phyloP scores from a whole-genome alignment of 352 stramenopile genomes.

The Globisporangium iwayamae region DNA sequence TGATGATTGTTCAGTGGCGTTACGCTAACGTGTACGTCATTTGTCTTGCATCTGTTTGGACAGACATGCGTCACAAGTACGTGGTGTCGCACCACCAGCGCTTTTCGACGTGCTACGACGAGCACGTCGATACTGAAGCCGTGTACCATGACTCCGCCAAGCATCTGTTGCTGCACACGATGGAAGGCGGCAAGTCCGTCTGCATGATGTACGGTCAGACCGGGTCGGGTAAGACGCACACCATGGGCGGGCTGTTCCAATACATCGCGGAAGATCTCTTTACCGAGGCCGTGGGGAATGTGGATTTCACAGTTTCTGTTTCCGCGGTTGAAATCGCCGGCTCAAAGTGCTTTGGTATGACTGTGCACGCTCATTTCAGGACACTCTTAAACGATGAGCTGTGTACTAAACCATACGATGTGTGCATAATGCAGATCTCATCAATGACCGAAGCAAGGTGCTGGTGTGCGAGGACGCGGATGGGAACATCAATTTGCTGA shows the following conservation, averaged over 20 bases:
- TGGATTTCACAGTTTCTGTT: constrained; percentile 47
- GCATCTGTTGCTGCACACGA: constrained; percentile 61
- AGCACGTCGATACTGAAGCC: constrained; percentile 66
- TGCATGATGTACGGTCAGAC: constrained; percentile 87
- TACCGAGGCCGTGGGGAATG: constrained; percentile 36
- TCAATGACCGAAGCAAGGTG: constrained; percentile 48
- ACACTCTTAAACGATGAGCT: not conserved
- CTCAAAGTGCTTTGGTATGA: constrained; percentile 57
- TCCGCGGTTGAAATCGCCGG: constrained; percentile 61
- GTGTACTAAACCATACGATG: not conserved
- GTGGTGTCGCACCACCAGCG: constrained; percentile 71
- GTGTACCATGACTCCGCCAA: constrained; percentile 59
- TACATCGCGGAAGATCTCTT: constrained; percentile 72
- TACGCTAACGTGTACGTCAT: not conserved
- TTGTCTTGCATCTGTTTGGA: constrained; percentile 67
- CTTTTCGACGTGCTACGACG: constrained; percentile 78
- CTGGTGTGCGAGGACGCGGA: constrained; percentile 69
- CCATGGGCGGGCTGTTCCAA: constrained; percentile 84
- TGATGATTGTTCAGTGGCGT: constrained; percentile 25
- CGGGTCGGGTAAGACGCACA: constrained; percentile 74
- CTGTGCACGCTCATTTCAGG: too few relatives aligned
- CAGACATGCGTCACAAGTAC: constrained; percentile 88
- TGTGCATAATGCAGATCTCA: constrained; percentile 28
- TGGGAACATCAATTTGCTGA: constrained; percentile 61
- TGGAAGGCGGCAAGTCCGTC: constrained; percentile 45